Evolutionary conservation across 1,284 basidiomycete species (phyloP), one percentile per base, ranked within the genome.

Genomic region (Apiotrichum sp.): DNA sequence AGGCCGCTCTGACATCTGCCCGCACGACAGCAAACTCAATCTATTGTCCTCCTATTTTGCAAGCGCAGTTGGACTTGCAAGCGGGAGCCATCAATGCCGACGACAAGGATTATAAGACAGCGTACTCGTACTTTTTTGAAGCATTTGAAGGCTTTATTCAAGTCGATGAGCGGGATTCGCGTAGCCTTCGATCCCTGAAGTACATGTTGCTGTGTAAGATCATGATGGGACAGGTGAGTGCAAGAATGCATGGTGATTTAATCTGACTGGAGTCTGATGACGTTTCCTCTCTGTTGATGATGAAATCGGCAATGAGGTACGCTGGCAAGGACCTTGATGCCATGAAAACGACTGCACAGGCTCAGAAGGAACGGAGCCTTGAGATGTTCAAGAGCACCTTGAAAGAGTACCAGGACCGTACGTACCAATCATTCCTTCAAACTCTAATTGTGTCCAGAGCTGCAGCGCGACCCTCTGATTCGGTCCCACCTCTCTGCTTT

Each of bases 141-240:
- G 88, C 92, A 2, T 95, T 98, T 63, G 95, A 98, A 67, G 92
- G 89, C 1, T 87, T 90, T 61, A 85, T 88, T 2, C 71, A 77
- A 39, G 74, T 79, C 34, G 80, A 81, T 49, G 71, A 73, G 58
- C 65, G 64, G 40, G 79, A 81, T 57, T 63, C 74, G 6, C 60
- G 78, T 64, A 65, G 93, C 0, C 79, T 95, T n/a, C 82, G 83
- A 3, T 91, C 92, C 9, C 80, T 98, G 63, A 98, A 98, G 77
- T 98, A 98, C 77, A 96, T 98, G 93, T 80, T 98, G 11, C 78
- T 98, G 47, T 98, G 95, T 78, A 98, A 98, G 76, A 87, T 98
- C 71, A 98, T 98, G 95, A 81, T 98, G 66, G 93, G 93, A 68
- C 74, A 93, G 66, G 91, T 93, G 59, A 62, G 86, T 22, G 93